phyloP scores from a whole-genome alignment of 202 grass and related monocot genomes.

The Panicum virgatum region DNA sequence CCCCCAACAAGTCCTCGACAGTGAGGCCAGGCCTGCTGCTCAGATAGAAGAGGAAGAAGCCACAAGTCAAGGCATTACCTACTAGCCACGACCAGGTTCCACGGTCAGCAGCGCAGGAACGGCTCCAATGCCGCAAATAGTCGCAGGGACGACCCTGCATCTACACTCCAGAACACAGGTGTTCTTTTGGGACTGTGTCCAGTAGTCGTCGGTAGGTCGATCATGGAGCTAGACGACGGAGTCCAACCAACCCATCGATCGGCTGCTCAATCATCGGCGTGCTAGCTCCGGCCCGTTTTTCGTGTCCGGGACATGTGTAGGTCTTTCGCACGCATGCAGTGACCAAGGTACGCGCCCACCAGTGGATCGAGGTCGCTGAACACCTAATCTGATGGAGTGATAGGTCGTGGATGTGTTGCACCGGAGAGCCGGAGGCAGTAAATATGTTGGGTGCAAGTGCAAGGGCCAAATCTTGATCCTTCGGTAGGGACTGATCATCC shows the following conservation, averaged over 20 bases:
- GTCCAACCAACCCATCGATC: neutral
- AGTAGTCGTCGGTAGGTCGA: neutral
- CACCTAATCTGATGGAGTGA: too few species aligned
- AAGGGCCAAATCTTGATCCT: neutral
- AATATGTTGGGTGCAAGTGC: too few species aligned
- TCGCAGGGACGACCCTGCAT: neutral
- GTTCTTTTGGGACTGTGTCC: neutral
- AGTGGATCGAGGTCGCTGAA: neutral
- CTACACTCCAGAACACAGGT: neutral
- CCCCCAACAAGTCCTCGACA: neutral
- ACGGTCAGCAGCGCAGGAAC: neutral
- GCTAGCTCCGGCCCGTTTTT: neutral
- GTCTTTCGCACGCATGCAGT: neutral
- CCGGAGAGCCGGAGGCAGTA: too few species aligned
- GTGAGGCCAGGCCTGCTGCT: neutral
- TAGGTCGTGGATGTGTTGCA: too few species aligned
- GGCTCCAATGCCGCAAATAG: neutral
- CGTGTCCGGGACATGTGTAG: neutral
- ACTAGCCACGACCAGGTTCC: too few species aligned
- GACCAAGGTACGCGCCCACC: neutral
- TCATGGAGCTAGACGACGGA: neutral
- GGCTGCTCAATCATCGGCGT: neutral
- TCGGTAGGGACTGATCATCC: neutral
- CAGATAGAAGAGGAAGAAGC: neutral
- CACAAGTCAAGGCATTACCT: neutral